Evolutionary conservation across 2,329 filamentous ascomycete genomes (phyloP), one percentile per base, ranked within the genome.

Genomic region (Metarhizium sp.): DNA sequence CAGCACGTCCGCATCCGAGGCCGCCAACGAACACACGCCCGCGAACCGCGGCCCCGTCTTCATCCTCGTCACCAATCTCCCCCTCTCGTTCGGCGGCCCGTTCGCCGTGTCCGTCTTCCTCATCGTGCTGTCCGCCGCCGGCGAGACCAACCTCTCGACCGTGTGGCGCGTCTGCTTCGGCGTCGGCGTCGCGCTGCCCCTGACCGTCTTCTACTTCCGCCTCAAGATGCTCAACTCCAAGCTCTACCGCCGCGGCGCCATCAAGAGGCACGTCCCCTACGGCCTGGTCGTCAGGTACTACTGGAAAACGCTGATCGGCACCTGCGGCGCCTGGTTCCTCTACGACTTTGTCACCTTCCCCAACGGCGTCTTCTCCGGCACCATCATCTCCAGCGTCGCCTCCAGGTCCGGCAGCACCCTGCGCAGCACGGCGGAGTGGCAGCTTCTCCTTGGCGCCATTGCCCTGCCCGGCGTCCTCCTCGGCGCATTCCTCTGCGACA

Each of bases 131-230:
- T 69, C 66, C 4, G 69, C 69, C 4, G 68, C 64, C 53, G 70
- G 65, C 14, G 63, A 55, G 53, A 63, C 61, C 46, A 69, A 65
- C 57, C 69, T 69, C 62, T 69, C 64, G 49, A 75, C 72, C 2
- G 69, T 77, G 7, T 78, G 75, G 75, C 69, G 75, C 4, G 72
- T 77, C 2, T 77, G 75, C 60, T 76, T 78, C 54, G 75, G 72
- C 6, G 74, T 78, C 47, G 75, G 75, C 25, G 73, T 73, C 42
- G 59, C 77, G 46, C 68, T 79, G 16, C 80, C 80, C 0, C 65
- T 82, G 8, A 73, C 75, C 2, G 72, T 82, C 46, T 79, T 82
- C 56, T 80, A 80, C 63, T 79, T 82, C 57, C 77, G 80, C 14
- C 64, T 82, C 45, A 77, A 71, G 58, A 77, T 77, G 71, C 66